Evolutionary conservation across 441 rosid species (phyloP).

Genomic region (Adansonia grandidieri): DNA sequence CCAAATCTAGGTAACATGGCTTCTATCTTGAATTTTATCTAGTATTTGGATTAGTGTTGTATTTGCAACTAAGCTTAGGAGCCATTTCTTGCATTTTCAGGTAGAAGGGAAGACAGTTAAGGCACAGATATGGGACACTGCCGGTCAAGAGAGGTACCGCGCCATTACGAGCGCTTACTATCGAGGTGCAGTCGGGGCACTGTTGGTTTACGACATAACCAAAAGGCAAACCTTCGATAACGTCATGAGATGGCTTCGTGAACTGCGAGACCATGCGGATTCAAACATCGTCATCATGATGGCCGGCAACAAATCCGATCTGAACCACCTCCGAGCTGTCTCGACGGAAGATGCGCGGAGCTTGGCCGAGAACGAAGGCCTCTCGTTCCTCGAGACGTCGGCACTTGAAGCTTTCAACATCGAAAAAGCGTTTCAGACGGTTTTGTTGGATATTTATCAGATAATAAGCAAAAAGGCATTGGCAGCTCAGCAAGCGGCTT

Average conservation of each 20-base stretch:
- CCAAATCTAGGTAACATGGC: too few species aligned
- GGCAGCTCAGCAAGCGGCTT: conserved; percentile 64
- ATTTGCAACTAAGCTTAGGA: neutral
- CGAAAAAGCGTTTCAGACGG: conserved; percentile 67
- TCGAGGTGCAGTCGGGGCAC: conserved; percentile 72
- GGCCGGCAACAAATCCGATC: conserved; percentile 72
- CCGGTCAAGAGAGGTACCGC: conserved; percentile 74
- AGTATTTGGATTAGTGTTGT: too few species aligned
- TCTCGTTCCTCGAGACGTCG: conserved; percentile 70
- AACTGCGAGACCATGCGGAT: conserved; percentile 71
- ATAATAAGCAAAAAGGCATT: conserved; percentile 69
- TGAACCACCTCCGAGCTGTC: conserved; percentile 61
- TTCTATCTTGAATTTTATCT: too few species aligned
- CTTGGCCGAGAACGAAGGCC: conserved; percentile 59
- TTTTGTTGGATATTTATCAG: conserved; percentile 61
- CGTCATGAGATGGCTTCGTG: conserved; percentile 64
- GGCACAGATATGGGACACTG: conserved; percentile 81
- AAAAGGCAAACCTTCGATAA: conserved; percentile 69
- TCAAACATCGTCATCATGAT: conserved; percentile 76
- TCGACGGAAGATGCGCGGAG: conserved; percentile 46
- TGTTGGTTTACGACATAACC: conserved; percentile 70
- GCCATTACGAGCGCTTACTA: conserved; percentile 78
- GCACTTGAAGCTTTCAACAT: conserved; percentile 64
- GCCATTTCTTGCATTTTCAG: conserved; percentile 30
- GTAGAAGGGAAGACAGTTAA: conserved; percentile 77